Evolutionary conservation across 1,284 basidiomycete species (phyloP), one percentile per base, ranked within the genome.

Genomic region (Cryptococcus depauperatus): DNA sequence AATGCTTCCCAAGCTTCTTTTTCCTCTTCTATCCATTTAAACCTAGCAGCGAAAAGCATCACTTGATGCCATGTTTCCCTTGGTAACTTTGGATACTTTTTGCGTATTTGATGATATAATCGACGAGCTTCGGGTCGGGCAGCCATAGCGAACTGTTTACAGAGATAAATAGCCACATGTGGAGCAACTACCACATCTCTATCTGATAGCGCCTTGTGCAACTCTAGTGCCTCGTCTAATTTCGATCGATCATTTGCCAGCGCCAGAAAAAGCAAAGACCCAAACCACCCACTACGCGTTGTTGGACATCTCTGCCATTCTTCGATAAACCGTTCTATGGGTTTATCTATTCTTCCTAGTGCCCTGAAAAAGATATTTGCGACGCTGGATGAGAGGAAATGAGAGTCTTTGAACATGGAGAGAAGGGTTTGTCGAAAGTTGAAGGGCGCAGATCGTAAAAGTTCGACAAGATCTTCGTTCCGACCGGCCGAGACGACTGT

Each of bases 391-490:
- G n/a, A n/a, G 13, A 34, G 32, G 9, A 32, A 19, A 14, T 28
- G 25, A 18, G 13, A n/a, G 19, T 32, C 32, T 35, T 47, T 43
- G 16, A 35, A 25, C 5, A 38, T 11, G 23, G 25, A 35, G 16
- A 50, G 37, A 16, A 50, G 26, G 29, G 33, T 30, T 14, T 40
- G 37, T 8, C 49, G 49, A 8, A 45, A 16, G 23, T n/a, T 16
- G 28, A 14, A 35, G 14, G 23, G 25, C 14, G 22, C 10, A 5
- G n/a, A 23, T 14, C 37, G 29, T 5, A 49, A 26, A 2, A 52
- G 26, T 19, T 54, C 48, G 22, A 54, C 22, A 11, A 54, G 13
- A 43, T 54, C 47, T 5, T 43, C 39, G 18, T 41, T 47, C 21
- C 48, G 42, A 11, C 22, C 29, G 32, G 30, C 26, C 19, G 27